A percentile compares a stretch with the other conserved stretches of the same genome.
phyloP scores from a whole-genome alignment of 225 moss, liverwort and hornwort genomes.

The Anthoceros angustus region DNA sequence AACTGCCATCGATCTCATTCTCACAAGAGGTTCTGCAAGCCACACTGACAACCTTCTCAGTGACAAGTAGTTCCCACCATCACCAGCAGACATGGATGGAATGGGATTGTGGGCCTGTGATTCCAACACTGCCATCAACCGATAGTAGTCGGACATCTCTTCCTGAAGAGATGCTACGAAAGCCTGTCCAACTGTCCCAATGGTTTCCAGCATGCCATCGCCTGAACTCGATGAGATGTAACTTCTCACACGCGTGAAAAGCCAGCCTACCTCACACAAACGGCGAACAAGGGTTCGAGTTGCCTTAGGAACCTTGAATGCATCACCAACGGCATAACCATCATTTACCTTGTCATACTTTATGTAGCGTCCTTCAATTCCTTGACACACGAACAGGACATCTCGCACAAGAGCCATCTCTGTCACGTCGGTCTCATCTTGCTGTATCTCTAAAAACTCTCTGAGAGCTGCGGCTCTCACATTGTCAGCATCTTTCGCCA shows the following conservation, averaged over 20 bases:
- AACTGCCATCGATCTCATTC: constrained; percentile 97
- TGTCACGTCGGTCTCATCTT: constrained; percentile 66
- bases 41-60: constrained; percentile 79
- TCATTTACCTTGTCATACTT: constrained; percentile 91
- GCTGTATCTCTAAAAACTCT: constrained; percentile 64
- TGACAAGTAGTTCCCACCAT: constrained; percentile 79
- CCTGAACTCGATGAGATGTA: constrained; percentile 92
- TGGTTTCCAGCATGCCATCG: constrained; percentile 83
- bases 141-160: constrained; percentile 88
- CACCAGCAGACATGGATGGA: constrained; percentile 59
- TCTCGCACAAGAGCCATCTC: constrained; percentile 91
- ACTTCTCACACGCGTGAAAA: constrained; percentile 79
- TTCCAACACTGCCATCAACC: constrained; percentile 96
- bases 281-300: constrained; percentile 74
- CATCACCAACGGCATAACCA: constrained; percentile 71
- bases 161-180: constrained; percentile 98
- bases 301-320: constrained; percentile 59
- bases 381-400: constrained; percentile 85
- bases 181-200: constrained; percentile 97
- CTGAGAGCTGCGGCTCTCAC: constrained; percentile 68
- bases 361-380: constrained; percentile 85
- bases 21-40: constrained; percentile 87
- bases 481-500: constrained; percentile 62
- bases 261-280: constrained; percentile 94
- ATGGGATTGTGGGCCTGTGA: constrained; percentile 88